Conservation (phyloP, 768 basidiomycete genomes). For the Tephrocybe rancida region DNA sequence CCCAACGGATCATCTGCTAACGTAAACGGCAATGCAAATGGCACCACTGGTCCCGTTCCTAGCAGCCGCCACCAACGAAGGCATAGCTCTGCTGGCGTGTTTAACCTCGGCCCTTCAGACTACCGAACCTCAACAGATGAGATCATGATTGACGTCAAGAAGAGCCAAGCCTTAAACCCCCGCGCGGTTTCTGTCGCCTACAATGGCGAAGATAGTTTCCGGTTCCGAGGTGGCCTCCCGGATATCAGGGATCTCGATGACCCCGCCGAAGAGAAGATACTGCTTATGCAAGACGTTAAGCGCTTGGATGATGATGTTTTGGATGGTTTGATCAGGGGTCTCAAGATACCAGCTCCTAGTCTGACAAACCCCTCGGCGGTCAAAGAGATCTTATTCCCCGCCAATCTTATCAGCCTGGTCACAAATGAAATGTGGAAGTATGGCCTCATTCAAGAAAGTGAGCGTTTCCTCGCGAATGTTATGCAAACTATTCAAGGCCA, state of each 20-base stretch:
- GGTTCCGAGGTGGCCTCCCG: constrained; percentile 62
- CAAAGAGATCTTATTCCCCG: constrained; percentile 98
- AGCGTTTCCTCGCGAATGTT: constrained; percentile 96
- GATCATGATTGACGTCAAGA: constrained; percentile 72
- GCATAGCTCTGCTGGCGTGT: constrained; percentile 86
- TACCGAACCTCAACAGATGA: constrained; percentile 80
- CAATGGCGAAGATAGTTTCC: constrained; percentile 78
- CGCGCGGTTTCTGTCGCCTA: constrained; percentile 90
- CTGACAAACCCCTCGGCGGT: constrained; percentile 89
- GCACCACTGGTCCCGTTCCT: constrained; percentile 16
- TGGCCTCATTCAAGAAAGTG: constrained; percentile 94
- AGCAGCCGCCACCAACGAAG: constrained; percentile 73
- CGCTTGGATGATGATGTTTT: constrained; percentile 93
- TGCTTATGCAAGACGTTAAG: constrained; percentile 88
- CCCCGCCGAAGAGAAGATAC: constrained; percentile 93
- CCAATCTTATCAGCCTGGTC: constrained; percentile 94
- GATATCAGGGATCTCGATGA: constrained; percentile 82
- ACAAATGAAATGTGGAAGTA: constrained; percentile 99
- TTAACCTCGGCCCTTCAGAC: constrained; percentile 58
- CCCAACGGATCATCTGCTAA: constrained; percentile 39
- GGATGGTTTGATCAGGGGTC: constrained; percentile 82
- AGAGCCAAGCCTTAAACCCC: constrained; percentile 69
- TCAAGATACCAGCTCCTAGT: constrained; percentile 93
- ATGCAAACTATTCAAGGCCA: constrained; percentile 98
- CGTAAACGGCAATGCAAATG: constrained; percentile 33